These are phyloP conservation scores for Emericellopsis terricola DNA, from an alignment of 495 filamentous ascomycete species.

Conservation along the genomic window DNA sequence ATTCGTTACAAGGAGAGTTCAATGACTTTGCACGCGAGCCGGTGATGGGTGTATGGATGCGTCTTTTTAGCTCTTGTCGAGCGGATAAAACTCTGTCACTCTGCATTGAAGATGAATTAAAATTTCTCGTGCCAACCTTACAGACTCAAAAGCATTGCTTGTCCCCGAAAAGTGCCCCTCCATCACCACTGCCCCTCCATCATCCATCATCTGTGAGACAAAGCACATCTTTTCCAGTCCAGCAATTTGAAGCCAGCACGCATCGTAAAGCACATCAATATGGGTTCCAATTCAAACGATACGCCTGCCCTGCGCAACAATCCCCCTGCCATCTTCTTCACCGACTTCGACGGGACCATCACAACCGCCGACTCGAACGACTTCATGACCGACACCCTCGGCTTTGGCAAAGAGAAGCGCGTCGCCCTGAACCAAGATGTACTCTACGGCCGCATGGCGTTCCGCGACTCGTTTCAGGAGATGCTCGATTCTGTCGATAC, in stretches of 20 bases:
- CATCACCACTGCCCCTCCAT: background rate
- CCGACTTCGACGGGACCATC: slow-evolving; percentile 94
- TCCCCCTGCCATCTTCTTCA: slow-evolving; percentile 87
- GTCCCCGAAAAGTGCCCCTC: slow-evolving; percentile 2
- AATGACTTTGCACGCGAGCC: too few species aligned
- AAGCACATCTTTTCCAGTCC: background rate
- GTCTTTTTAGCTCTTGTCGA: too few species aligned
- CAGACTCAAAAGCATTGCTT: too few species aligned
- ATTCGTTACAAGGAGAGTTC: too few species aligned
- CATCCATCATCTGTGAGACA: background rate
- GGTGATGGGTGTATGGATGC: too few species aligned
- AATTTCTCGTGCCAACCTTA: too few species aligned
- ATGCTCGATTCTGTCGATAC: slow-evolving; percentile 73
- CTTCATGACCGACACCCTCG: slow-evolving; percentile 83
- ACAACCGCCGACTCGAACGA: slow-evolving; percentile 88
- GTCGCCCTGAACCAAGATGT: slow-evolving; percentile 50
- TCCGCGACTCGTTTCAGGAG: slow-evolving; percentile 69
- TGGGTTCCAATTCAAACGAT: slow-evolving; percentile 10
- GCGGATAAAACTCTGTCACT: too few species aligned
- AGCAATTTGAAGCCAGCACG: too few species aligned
- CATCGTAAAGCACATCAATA: too few species aligned
- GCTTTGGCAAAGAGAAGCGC: slow-evolving; percentile 53
- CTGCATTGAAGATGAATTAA: too few species aligned
- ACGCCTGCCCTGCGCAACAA: slow-evolving; percentile 37
- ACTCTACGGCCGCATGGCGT: slow-evolving; percentile 44